Percentiles rank a stretch among this genome's conserved stretches.
phyloP scores from a whole-genome alignment of 2,329 filamentous ascomycete genomes.

The Neopestalotiopsis rosae region DNA sequence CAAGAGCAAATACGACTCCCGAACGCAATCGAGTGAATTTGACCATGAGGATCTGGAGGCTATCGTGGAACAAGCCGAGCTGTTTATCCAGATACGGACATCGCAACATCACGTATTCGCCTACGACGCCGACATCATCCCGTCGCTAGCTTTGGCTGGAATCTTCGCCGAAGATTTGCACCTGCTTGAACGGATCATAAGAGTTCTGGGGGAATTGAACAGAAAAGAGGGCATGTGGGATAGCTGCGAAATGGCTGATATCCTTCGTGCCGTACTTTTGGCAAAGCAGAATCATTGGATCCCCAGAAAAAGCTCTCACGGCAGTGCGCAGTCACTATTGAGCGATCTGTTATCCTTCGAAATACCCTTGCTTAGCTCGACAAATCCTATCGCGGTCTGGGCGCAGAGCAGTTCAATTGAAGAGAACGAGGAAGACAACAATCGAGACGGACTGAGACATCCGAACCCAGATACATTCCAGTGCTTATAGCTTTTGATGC shows the following conservation, averaged over 20 bases:
- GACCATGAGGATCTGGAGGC: neutral
- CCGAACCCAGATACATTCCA: no score
- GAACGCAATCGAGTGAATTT: neutral
- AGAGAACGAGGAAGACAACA: no score
- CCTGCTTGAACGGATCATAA: neutral
- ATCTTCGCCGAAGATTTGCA: neutral
- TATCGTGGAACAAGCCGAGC: neutral
- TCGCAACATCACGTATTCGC: neutral
- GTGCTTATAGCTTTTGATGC: no score
- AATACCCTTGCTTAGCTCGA: no score
- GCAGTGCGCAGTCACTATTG: no score
- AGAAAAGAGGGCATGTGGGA: conserved; percentile 4
- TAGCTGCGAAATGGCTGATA: neutral
- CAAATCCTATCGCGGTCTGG: no score
- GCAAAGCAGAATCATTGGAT: no score
- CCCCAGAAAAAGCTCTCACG: no score
- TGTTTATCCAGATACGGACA: neutral
- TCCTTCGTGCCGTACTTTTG: neutral
- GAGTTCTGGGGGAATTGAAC: neutral
- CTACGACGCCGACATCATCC: neutral
- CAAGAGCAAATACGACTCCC: no score
- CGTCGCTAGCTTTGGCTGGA: neutral
- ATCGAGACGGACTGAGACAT: no score
- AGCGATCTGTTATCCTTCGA: no score
- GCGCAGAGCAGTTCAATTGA: no score